Evolutionary conservation across 164 flowering plant species (phyloP), one percentile per base, ranked within the genome.

Genomic region (Litsea cubeba): DNA sequence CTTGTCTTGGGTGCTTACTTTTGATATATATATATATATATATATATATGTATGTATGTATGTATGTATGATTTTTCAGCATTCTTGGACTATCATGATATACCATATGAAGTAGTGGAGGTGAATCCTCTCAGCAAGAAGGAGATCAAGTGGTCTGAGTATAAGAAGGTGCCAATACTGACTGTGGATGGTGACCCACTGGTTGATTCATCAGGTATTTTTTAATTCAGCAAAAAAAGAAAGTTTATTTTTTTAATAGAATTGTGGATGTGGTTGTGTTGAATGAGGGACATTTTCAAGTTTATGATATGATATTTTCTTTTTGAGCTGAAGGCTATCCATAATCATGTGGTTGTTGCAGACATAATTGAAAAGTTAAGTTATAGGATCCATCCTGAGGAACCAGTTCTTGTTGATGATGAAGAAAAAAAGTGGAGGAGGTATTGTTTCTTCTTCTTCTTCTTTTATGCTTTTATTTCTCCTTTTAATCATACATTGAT

Each of bases 141-240:
- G 77, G 98, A 95, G 83, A 89, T 93, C 79, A 92, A 93, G 76
- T 95, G 95, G 97, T 92, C 98, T 26, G 94, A 92, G 32, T 93
- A 95, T 77, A 92, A 92, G 85, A 95, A 93, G 84, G 99, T 92
- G 49, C 98, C 99, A 20, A 92, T 95, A 69, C 62, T 95, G 80
- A 81, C 81, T 68, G 93, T 91, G 68, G 97, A 95, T 80, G 97
- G 94, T 12, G 92, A 92, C 75, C 85, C 80, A 71, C 75, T 95
- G 82, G 91, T 88, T 24, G 91, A 93, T 74, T 95, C 98, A 26
- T 92, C 99, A 90, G 99, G 99, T 93, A 63, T 51, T 76, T 30
- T 49, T 46, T 51, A 50, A 14, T 2, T 5, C 50, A 22, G 25
- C 5, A 28, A 28, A 60, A 60, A 18, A 5, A 35, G 15, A 60